Conservation (phyloP, 2,329 filamentous ascomycete species). For the Colletotrichum coccodes region DNA sequence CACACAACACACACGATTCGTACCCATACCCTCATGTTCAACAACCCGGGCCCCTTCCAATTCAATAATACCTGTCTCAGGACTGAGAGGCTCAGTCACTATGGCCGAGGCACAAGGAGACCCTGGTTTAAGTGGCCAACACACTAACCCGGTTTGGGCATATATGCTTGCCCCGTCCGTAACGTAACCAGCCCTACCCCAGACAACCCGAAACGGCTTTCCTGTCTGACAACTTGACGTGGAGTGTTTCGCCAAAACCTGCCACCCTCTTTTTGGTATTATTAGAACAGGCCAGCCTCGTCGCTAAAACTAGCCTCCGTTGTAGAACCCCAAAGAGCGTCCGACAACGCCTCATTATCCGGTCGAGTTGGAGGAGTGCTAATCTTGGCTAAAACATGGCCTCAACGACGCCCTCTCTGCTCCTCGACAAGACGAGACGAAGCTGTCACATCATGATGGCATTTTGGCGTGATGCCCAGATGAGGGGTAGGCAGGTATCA, state of each 20-base stretch:
- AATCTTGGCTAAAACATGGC: conserved; percentile 23
- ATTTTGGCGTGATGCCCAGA: background rate
- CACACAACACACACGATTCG: too few relatives aligned
- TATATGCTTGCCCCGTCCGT: too few relatives aligned
- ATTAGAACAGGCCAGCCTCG: conserved; percentile 6
- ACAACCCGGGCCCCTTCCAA: too few relatives aligned
- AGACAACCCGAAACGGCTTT: conserved; percentile 15
- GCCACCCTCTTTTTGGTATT: conserved; percentile 7
- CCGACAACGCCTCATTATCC: background rate
- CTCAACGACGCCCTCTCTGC: background rate
- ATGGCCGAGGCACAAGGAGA: too few relatives aligned
- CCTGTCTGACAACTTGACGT: conserved; percentile 9
- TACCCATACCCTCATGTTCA: too few relatives aligned
- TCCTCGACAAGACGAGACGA: background rate
- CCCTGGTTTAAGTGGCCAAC: too few relatives aligned
- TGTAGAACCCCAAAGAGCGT: background rate
- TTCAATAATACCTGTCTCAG: too few relatives aligned
- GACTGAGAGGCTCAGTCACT: too few relatives aligned
- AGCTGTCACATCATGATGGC: background rate
- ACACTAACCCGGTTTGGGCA: too few relatives aligned
- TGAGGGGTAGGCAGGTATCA: background rate
- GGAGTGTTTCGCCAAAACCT: conserved; percentile 13
- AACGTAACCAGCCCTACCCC: too few relatives aligned
- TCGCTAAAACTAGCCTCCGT: background rate
- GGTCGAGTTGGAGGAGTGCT: background rate